These are phyloP conservation scores for Primulina huaijiensis DNA, from an alignment of 257 asterid species.

Conservation along the genomic window DNA sequence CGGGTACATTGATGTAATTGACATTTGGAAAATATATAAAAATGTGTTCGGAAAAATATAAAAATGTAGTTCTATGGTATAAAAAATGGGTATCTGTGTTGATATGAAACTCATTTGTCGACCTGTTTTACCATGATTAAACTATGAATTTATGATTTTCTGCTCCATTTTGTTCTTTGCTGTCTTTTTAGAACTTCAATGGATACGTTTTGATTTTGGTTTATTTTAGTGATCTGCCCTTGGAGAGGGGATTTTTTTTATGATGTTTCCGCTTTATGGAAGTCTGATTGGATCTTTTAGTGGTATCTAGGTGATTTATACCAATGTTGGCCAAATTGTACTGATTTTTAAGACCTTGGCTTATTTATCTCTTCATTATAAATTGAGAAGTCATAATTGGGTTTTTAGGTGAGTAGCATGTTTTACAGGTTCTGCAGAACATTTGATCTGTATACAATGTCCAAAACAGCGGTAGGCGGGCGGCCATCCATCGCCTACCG, in stretches of 20 bases:
- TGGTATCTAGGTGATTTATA: slow-evolving; percentile 17
- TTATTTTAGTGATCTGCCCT: neutral
- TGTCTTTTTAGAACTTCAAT: neutral
- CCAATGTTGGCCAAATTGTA: slow-evolving; percentile 1
- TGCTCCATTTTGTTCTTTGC: neutral
- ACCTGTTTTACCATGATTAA: neutral
- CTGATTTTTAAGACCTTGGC: slow-evolving; percentile 5
- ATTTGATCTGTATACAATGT: neutral
- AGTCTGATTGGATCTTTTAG: slow-evolving; percentile 11
- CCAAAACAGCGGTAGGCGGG: too few species aligned
- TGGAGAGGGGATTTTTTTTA: neutral
- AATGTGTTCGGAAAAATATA: neutral
- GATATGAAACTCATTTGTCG: slow-evolving; percentile 3
- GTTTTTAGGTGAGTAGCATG: neutral
- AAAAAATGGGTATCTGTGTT: slow-evolving; percentile 14
- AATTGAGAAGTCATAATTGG: slow-evolving; percentile 6
- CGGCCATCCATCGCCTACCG: too few species aligned
- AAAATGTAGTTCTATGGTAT: neutral
- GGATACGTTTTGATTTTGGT: neutral
- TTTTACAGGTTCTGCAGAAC: neutral
- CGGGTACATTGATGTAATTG: neutral
- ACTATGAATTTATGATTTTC: neutral
- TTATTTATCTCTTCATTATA: slow-evolving; percentile 8
- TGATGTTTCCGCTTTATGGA: slow-evolving; percentile 4
- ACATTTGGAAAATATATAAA: slow-evolving; percentile 2